Evolutionary conservation across 331 rosid genomes (phyloP).

Genomic region (Malus hybrid): DNA sequence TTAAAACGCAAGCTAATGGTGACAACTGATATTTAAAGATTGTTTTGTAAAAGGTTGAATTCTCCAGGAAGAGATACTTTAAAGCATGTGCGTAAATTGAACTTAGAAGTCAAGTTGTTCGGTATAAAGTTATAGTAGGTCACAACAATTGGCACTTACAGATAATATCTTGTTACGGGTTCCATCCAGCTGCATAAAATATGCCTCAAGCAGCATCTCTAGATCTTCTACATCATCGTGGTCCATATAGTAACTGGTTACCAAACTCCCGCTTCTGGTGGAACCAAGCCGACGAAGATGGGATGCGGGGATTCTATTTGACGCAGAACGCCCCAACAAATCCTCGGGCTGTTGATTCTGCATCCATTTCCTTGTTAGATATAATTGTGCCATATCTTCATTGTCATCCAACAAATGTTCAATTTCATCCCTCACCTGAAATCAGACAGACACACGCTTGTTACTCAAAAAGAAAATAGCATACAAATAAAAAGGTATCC

Average conservation of each 20-base stretch:
- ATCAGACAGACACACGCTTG: slow-evolving; percentile 12
- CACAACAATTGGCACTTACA: slow-evolving; percentile 41
- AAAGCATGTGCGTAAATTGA: background rate
- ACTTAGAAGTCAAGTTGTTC: background rate
- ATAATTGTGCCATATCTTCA: slow-evolving; percentile 91
- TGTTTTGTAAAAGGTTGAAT: background rate
- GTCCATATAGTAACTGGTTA: slow-evolving; percentile 43
- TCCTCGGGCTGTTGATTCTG: slow-evolving; percentile 68
- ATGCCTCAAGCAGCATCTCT: slow-evolving; percentile 98
- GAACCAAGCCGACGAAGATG: slow-evolving; percentile 54
- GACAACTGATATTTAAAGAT: background rate
- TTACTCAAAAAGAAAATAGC: background rate
- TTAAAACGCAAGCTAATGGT: background rate
- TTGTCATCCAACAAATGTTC: slow-evolving; percentile 93
- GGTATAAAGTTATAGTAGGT: background rate
- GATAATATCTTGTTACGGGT: slow-evolving; percentile 96
- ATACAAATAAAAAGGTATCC: background rate
- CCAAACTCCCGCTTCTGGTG: slow-evolving; percentile 57
- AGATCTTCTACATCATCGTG: slow-evolving; percentile 82
- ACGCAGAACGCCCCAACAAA: slow-evolving; percentile 33
- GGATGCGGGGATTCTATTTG: slow-evolving; percentile 33
- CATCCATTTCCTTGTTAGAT: slow-evolving; percentile 81
- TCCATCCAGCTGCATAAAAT: slow-evolving; percentile 93
- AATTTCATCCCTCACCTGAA: slow-evolving; percentile 84
- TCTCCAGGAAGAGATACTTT: background rate